These are phyloP conservation scores for Zygotorulaspora sp. DNA, from an alignment of 805 yeast species.

Conservation along the genomic window DNA sequence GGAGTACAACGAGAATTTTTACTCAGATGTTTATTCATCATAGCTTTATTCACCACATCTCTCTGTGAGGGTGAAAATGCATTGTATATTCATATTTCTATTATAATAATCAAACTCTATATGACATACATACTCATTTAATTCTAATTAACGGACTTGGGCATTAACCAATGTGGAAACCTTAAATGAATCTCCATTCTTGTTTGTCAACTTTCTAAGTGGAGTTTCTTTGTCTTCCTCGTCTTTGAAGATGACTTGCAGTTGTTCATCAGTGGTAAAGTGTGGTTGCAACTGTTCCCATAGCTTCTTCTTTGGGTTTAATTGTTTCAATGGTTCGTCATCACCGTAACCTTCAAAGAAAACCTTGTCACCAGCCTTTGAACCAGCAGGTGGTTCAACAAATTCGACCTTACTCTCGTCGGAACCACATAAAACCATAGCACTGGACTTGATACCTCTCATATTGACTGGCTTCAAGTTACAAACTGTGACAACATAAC, in stretches of 20 bases:
- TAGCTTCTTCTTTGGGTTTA: slow-evolving; percentile 97
- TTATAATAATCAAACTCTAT: too few relatives aligned
- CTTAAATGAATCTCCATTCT: slow-evolving; percentile 72
- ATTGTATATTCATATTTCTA: too few relatives aligned
- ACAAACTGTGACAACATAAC: slow-evolving; percentile 86
- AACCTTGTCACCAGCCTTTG: slow-evolving; percentile 93
- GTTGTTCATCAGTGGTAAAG: slow-evolving; percentile 72
- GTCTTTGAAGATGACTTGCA: slow-evolving; percentile 75
- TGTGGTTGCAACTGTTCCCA: slow-evolving; percentile 95
- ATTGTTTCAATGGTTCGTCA: slow-evolving; percentile 82
- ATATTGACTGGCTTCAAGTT: slow-evolving; percentile 95
- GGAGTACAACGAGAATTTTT: slow-evolving; percentile 22
- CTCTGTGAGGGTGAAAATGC: too few relatives aligned
- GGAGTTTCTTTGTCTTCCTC: slow-evolving; percentile 65
- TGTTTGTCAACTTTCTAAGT: slow-evolving; percentile 63
- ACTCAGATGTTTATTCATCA: slow-evolving; percentile 20
- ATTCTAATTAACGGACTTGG: slow-evolving; percentile 56
- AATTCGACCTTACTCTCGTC: slow-evolving; percentile 74
- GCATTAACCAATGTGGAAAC: slow-evolving; percentile 71
- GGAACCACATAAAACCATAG: slow-evolving; percentile 96
- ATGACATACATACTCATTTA: slow-evolving; percentile 1
- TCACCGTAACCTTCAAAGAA: slow-evolving; percentile 84
- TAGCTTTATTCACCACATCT: slow-evolving; percentile 3
- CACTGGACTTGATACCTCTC: slow-evolving; percentile 95
- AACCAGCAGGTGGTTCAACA: slow-evolving; percentile 88